Evolutionary conservation across 345 rosid species (phyloP).

Genomic region (Syzygium aromaticum): DNA sequence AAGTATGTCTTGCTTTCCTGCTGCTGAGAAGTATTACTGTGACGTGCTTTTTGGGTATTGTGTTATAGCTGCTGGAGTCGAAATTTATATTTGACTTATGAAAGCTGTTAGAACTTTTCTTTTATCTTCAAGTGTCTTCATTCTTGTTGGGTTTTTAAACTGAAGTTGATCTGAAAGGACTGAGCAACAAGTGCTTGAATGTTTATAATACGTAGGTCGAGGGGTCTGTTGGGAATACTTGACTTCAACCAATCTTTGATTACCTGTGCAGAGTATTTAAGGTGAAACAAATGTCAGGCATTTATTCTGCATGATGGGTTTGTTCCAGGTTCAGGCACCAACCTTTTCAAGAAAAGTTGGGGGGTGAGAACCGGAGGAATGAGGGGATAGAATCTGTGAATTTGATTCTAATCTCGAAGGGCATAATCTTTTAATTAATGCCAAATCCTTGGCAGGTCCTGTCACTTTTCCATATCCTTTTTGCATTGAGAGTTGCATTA

Average conservation of each 20-base stretch:
- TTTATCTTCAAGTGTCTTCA: not conserved
- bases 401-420: slow-evolving; percentile 29
- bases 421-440: slow-evolving; percentile 31
- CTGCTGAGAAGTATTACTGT: not conserved
- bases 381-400: slow-evolving; percentile 33
- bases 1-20: slow-evolving; percentile 16
- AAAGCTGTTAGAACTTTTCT: not conserved
- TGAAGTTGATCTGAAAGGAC: not conserved
- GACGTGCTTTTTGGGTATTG: not conserved
- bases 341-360: slow-evolving; percentile 1
- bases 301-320: not conserved
- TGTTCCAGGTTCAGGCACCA: slow-evolving; percentile 1
- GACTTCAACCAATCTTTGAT: not conserved
- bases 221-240: not conserved
- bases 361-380: slow-evolving; percentile 3
- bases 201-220: not conserved
- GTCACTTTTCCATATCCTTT: slow-evolving; percentile 38
- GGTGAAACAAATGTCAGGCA: not conserved
- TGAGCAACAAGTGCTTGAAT: not conserved
- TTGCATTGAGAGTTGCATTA: slow-evolving; percentile 27
- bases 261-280: not conserved
- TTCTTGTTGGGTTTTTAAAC: not conserved
- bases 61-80: not conserved
- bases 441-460: slow-evolving; percentile 24
- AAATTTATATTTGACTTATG: not conserved